Conservation (phyloP, 73 alveolate species). For the Loxodes magnus region DNA sequence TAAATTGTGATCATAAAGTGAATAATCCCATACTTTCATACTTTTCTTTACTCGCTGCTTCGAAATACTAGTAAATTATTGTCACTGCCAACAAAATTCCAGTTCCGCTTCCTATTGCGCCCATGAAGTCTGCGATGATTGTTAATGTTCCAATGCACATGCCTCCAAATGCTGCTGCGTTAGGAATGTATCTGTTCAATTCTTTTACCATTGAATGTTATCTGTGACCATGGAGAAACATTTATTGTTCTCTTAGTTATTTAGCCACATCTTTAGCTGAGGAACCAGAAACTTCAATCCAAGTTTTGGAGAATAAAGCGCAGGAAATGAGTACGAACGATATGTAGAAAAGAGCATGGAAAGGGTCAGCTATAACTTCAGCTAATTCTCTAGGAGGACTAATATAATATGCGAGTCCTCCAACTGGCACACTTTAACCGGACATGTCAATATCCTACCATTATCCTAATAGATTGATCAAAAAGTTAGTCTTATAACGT, state of each 20-base stretch:
- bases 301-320: slow-evolving; percentile 98
- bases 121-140: slow-evolving; percentile 97
- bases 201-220: slow-evolving; percentile 69
- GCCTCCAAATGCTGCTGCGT: slow-evolving; percentile 99
- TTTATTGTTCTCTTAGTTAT: slow-evolving; percentile 96
- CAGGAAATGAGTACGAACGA: slow-evolving; percentile 93
- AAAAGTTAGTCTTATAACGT: slow-evolving; percentile 92
- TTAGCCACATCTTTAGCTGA: slow-evolving; percentile 98
- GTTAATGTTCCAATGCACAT: slow-evolving; percentile 99
- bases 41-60: slow-evolving; percentile 81
- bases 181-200: slow-evolving; percentile 96
- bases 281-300: slow-evolving; percentile 97
- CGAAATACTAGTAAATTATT: slow-evolving; percentile 98
- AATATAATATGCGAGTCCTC: slow-evolving; percentile 98
- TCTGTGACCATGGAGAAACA: slow-evolving; percentile 91
- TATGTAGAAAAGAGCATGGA: slow-evolving; percentile 92
- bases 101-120: slow-evolving; percentile 99
- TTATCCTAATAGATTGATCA: slow-evolving; percentile 90
- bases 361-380: slow-evolving; percentile 81
- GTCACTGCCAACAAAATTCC: slow-evolving; percentile 98
- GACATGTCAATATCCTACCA: slow-evolving; percentile 81
- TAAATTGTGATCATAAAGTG: no score
- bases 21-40: slow-evolving; percentile 33
- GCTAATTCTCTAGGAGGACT: slow-evolving; percentile 91
- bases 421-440: slow-evolving; percentile 98